These are phyloP conservation scores for Candida qinlingensis DNA, from an alignment of 805 yeast species.

Conservation along the genomic window DNA sequence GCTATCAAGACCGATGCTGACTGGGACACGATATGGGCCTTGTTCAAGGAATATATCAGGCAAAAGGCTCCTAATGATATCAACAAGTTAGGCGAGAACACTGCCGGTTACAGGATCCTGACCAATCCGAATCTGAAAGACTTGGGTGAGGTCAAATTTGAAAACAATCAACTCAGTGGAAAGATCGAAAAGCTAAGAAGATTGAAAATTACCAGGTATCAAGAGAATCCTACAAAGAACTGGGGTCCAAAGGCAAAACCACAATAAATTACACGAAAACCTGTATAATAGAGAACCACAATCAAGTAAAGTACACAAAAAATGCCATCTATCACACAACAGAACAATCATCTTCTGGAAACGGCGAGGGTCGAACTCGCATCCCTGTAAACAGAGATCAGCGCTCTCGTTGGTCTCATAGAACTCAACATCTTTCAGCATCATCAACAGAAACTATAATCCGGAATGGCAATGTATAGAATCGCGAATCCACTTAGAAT, in stretches of 20 bases:
- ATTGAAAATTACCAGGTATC: slow-evolving; percentile 80
- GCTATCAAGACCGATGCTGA: slow-evolving; percentile 90
- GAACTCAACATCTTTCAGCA: neutral
- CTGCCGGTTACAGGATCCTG: slow-evolving; percentile 56
- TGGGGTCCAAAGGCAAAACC: slow-evolving; percentile 98
- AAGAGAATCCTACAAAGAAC: slow-evolving; percentile 85
- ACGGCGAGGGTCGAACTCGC: slow-evolving; percentile 26
- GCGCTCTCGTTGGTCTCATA: slow-evolving; percentile 9
- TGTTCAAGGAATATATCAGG: slow-evolving; percentile 60
- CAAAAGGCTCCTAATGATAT: slow-evolving; percentile 35
- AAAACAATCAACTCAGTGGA: slow-evolving; percentile 51
- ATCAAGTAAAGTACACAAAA: neutral
- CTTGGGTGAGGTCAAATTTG: slow-evolving; percentile 46
- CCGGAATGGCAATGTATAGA: neutral
- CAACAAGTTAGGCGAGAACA: slow-evolving; percentile 31
- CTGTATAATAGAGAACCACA: neutral
- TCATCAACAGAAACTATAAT: neutral
- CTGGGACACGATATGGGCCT: slow-evolving; percentile 69
- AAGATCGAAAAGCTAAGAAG: slow-evolving; percentile 58
- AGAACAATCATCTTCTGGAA: slow-evolving; percentile 8
- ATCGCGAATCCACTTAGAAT: neutral
- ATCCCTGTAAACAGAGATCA: slow-evolving; percentile 21
- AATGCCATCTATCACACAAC: no score
- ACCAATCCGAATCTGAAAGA: slow-evolving; percentile 34
- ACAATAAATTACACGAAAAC: slow-evolving; percentile 11